Percentiles rank a stretch among this genome's conserved stretches.
phyloP scores from a whole-genome alignment of 2,329 filamentous ascomycete species.

The Huntiella bhutanensis region DNA sequence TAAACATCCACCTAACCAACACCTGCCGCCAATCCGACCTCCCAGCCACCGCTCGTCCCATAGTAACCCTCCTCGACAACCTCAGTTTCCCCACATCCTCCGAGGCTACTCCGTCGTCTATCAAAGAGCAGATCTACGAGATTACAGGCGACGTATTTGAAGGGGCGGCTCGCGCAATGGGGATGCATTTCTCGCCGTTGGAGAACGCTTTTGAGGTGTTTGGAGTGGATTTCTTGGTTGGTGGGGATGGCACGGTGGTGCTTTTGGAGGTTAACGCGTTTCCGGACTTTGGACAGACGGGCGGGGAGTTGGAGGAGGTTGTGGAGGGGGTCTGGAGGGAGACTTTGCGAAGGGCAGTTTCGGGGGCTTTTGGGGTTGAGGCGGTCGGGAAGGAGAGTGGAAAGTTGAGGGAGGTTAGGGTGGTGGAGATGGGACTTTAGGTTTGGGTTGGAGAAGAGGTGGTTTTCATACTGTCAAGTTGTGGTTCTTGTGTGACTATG shows the following conservation, averaged over 20 bases:
- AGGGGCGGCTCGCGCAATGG: slow-evolving; percentile 66
- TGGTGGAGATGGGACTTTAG: slow-evolving; percentile 25
- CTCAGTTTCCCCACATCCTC: slow-evolving; percentile 23
- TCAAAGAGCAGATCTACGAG: slow-evolving; percentile 56
- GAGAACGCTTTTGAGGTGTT: slow-evolving; percentile 83
- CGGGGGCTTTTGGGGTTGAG: slow-evolving; percentile 40
- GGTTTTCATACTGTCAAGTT: no score
- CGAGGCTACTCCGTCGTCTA: slow-evolving; percentile 33
- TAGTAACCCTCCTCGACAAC: slow-evolving; percentile 58
- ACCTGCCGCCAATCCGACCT: slow-evolving; percentile 65
- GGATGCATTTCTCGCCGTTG: slow-evolving; percentile 77
- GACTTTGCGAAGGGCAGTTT: slow-evolving; percentile 48
- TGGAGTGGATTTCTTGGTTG: slow-evolving; percentile 78
- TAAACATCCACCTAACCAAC: slow-evolving; percentile 76
- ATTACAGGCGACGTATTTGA: slow-evolving; percentile 67
- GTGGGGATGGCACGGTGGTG: slow-evolving; percentile 44
- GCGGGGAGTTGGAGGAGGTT: slow-evolving; percentile 48
- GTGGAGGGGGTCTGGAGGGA: slow-evolving; percentile 62
- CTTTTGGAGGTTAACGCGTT: slow-evolving; percentile 89
- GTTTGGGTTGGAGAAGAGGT: no score
- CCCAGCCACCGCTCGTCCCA: slow-evolving; percentile 27
- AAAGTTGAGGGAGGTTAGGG: slow-evolving; percentile 32
- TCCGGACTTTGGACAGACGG: slow-evolving; percentile 88
- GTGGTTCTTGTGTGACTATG: no score
- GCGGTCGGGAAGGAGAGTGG: slow-evolving; percentile 13